These are phyloP conservation scores for Lodderomyces metapsilosis DNA, from an alignment of 1,139 yeast genomes.

Conservation along the genomic window DNA sequence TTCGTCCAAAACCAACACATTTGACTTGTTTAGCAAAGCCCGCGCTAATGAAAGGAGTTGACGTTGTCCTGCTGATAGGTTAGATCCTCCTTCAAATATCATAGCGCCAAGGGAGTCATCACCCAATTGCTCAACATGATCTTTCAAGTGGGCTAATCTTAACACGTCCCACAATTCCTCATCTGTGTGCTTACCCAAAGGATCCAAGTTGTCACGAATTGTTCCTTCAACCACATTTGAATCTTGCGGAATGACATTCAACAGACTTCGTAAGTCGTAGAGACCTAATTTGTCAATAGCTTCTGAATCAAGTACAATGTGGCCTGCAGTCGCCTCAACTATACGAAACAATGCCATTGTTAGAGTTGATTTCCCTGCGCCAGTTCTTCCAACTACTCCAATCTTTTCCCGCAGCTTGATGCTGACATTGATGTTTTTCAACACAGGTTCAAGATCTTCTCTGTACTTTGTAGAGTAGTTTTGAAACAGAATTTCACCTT, in stretches of 20 bases:
- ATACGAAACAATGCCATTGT: constrained; percentile 40
- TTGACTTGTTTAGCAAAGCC: constrained; percentile 29
- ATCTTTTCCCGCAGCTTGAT: constrained; percentile 35
- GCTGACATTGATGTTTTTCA: constrained; percentile 25
- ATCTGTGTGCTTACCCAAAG: constrained; percentile 28
- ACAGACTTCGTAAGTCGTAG: constrained; percentile 31
- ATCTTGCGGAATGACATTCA: constrained; percentile 41
- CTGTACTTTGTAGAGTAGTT: constrained; percentile 35
- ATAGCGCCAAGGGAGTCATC: constrained; percentile 22
- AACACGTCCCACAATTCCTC: constrained; percentile 34
- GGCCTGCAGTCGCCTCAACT: constrained; percentile 33
- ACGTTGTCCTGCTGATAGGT: constrained; percentile 35
- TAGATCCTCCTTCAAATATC: constrained; percentile 32
- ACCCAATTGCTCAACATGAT: constrained; percentile 31
- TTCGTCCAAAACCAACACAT: constrained; percentile 34
- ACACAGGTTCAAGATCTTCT: constrained; percentile 36
- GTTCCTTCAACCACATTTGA: constrained; percentile 37
- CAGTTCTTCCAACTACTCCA: constrained; percentile 44
- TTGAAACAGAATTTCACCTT: constrained; percentile 29
- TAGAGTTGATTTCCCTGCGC: constrained; percentile 42
- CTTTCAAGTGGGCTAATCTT: constrained; percentile 35
- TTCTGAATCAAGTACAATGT: constrained; percentile 31
- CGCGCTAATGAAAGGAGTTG: constrained; percentile 37
- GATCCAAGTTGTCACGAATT: constrained; percentile 37
- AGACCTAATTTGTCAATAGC: constrained; percentile 33